phyloP scores from a whole-genome alignment of 371 early-diverging fungal genomes.

The Ordospora pajunii region DNA sequence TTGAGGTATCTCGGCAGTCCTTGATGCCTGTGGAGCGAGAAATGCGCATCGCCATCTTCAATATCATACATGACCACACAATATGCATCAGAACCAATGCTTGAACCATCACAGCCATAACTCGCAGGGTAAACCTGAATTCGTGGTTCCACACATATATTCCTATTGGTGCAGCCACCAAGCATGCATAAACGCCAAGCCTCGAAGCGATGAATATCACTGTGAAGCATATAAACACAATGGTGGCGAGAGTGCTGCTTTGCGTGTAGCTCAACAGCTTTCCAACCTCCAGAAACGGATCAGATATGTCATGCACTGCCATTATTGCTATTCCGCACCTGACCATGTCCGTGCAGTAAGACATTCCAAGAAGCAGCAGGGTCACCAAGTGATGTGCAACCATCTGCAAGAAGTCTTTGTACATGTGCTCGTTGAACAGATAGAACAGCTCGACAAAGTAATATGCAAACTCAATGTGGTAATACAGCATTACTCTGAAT shows the following conservation, averaged over 20 bases:
- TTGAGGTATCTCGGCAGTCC: too few relatives aligned
- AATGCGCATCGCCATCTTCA: neutral
- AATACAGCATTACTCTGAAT: constrained; percentile 32
- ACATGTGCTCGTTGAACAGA: constrained; percentile 47
- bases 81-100: constrained; percentile 15
- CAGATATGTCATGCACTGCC: constrained; percentile 64
- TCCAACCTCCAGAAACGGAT: constrained; percentile 66
- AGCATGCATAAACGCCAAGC: constrained; percentile 45
- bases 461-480: constrained; percentile 45
- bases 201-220: constrained; percentile 63
- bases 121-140: neutral
- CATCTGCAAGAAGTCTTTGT: constrained; percentile 58
- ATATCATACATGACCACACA: constrained; percentile 16
- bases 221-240: constrained; percentile 63
- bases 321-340: constrained; percentile 63
- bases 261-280: constrained; percentile 63
- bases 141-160: constrained; percentile 27
- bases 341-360: constrained; percentile 52
- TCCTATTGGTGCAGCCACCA: constrained; percentile 42
- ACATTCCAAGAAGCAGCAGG: constrained; percentile 55
- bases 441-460: constrained; percentile 49
- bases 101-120: neutral
- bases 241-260: constrained; percentile 57
- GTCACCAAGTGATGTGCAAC: constrained; percentile 64
- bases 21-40: too few relatives aligned